Evolutionary conservation across 805 yeast genomes (phyloP).

Genomic region (Wickerhamomyces silvicola): DNA sequence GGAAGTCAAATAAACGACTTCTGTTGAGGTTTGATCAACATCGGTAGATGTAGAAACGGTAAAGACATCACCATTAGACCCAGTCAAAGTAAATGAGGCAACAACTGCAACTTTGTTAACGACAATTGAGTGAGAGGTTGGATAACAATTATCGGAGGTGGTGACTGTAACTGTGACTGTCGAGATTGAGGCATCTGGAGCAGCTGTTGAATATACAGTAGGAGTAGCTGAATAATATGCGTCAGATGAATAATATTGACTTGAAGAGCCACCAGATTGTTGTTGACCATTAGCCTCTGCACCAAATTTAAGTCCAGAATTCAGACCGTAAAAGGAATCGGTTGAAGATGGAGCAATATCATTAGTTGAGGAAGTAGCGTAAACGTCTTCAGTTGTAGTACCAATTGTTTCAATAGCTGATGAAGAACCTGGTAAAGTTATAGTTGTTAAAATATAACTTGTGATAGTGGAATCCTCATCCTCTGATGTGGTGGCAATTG

Average conservation of each 20-base stretch:
- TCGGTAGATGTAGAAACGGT: conserved; percentile 20
- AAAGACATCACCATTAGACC: conserved; percentile 17
- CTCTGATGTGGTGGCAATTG: conserved; percentile 1
- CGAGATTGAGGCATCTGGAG: conserved; percentile 2
- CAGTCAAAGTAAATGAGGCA: conserved; percentile 22
- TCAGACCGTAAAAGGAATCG: too few relatives aligned
- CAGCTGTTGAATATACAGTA: conserved; percentile 2
- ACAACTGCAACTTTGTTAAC: conserved; percentile 13
- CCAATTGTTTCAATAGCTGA: conserved; percentile 1
- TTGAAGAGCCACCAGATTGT: conserved; percentile 1
- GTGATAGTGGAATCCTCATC: conserved; percentile 5
- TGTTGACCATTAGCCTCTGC: conserved; percentile 1
- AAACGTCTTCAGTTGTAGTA: conserved; percentile 1
- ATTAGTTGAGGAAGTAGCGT: conserved; percentile 1
- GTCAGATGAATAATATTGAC: neutral
- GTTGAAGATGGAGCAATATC: too few relatives aligned
- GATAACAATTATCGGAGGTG: conserved; percentile 13
- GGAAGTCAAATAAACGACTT: conserved; percentile 13
- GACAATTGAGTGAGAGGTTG: conserved; percentile 10
- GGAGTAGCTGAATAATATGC: conserved; percentile 2
- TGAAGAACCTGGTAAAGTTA: conserved; percentile 3
- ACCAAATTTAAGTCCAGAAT: conserved; percentile 3
- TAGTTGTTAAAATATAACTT: conserved; percentile 3
- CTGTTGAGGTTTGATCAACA: conserved; percentile 20
- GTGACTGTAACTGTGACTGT: conserved; percentile 20